These are phyloP conservation scores for Globisporangium spinosum DNA, from an alignment of 352 stramenopile genomes.

Conservation along the genomic window DNA sequence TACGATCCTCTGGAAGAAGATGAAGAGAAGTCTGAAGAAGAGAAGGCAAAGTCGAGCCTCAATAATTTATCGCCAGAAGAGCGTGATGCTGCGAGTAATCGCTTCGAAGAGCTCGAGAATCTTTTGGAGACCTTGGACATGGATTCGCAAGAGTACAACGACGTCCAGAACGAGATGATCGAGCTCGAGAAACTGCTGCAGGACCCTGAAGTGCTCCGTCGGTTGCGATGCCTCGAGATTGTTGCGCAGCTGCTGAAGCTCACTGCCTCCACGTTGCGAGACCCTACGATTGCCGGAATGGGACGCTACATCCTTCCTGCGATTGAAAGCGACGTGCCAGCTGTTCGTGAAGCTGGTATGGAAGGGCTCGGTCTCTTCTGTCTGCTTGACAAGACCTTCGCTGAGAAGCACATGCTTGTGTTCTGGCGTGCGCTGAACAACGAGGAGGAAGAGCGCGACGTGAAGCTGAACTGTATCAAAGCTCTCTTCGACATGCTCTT, in stretches of 20 bases:
- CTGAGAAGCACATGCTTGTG: slow-evolving; percentile 64
- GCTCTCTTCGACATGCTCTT: slow-evolving; percentile 68
- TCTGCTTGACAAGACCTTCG: slow-evolving; percentile 64
- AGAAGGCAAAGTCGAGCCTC: slow-evolving; percentile 22
- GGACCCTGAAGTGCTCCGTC: slow-evolving; percentile 63
- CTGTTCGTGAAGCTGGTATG: slow-evolving; percentile 64
- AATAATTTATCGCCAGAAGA: slow-evolving; percentile 49
- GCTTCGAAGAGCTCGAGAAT: slow-evolving; percentile 68
- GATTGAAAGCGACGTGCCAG: slow-evolving; percentile 73
- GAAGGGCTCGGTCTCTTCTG: slow-evolving; percentile 72
- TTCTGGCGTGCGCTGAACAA: slow-evolving; percentile 82
- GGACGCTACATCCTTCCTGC: slow-evolving; percentile 71
- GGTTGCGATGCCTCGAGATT: slow-evolving; percentile 72
- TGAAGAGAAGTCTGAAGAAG: slow-evolving; percentile 16
- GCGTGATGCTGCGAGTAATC: slow-evolving; percentile 39
- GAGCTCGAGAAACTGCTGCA: slow-evolving; percentile 63
- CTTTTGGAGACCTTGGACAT: slow-evolving; percentile 50
- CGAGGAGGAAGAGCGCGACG: slow-evolving; percentile 68
- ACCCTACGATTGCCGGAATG: slow-evolving; percentile 64
- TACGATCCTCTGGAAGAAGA: slow-evolving; percentile 64
- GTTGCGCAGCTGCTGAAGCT: slow-evolving; percentile 69
- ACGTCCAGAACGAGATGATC: slow-evolving; percentile 61
- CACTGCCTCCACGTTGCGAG: slow-evolving; percentile 60
- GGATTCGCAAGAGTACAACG: slow-evolving; percentile 56
- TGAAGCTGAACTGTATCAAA: slow-evolving; percentile 75